A percentile compares a stretch with the other conserved stretches of the same genome.
Conservation (phyloP, 345 rosid genomes). For the Bruguiera gymnorhiza region DNA sequence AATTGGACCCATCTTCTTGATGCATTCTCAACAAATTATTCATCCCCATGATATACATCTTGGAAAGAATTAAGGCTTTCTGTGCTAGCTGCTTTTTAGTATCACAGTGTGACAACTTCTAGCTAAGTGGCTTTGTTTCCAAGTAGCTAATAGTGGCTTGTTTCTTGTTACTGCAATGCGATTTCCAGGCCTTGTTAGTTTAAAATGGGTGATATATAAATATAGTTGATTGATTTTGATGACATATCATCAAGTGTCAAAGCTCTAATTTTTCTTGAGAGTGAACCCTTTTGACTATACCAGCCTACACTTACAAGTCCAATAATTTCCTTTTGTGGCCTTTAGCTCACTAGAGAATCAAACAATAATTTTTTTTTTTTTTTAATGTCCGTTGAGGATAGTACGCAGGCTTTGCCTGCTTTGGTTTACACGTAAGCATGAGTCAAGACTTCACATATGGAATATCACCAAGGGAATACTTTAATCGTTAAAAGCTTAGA, state of each 20-base stretch:
- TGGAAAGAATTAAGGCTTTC: not conserved
- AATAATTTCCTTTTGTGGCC: too few relatives aligned
- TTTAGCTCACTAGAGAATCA: too few relatives aligned
- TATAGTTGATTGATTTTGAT: conserved; percentile 3
- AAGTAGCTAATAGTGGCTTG: not conserved
- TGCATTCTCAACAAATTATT: conserved; percentile 49
- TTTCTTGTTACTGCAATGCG: conserved; percentile 6
- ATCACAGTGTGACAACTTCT: conserved; percentile 12
- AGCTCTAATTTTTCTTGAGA: too few relatives aligned
- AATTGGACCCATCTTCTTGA: conserved; percentile 66
- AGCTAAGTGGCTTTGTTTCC: conserved; percentile 7
- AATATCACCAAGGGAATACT: too few relatives aligned
- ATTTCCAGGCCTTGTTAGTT: conserved; percentile 7
- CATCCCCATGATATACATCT: conserved; percentile 23
- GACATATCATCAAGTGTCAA: not conserved
- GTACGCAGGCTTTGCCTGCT: too few relatives aligned
- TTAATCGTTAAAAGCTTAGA: too few relatives aligned
- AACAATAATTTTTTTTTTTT: too few relatives aligned
- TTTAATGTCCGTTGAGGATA: too few relatives aligned
- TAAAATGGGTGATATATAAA: conserved; percentile 24
- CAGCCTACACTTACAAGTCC: too few relatives aligned
- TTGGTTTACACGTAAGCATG: too few relatives aligned
- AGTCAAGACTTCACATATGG: too few relatives aligned
- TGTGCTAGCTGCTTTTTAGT: not conserved
- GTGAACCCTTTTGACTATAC: too few relatives aligned